These are phyloP conservation scores for Sodiomyces alkalinus DNA, from an alignment of 2,329 filamentous ascomycete genomes.

Conservation along the genomic window DNA sequence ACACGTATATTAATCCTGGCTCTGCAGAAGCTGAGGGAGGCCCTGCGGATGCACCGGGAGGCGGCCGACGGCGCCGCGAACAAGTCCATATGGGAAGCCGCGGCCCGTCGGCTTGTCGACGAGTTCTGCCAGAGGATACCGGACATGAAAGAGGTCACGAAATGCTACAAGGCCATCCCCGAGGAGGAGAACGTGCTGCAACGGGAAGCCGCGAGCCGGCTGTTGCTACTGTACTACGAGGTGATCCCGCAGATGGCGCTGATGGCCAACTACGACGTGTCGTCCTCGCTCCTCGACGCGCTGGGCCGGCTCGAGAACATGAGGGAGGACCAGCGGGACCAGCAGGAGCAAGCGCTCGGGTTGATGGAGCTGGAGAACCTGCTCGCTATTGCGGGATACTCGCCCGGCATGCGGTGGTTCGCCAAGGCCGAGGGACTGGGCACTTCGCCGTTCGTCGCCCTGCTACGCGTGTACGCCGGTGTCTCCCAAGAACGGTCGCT, in stretches of 20 bases:
- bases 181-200: slow-evolving; percentile 57
- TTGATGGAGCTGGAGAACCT: slow-evolving; percentile 69
- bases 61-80: slow-evolving; percentile 19
- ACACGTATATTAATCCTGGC: slow-evolving; percentile 64
- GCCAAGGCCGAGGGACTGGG: slow-evolving; percentile 50
- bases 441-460: slow-evolving; percentile 55
- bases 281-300: slow-evolving; percentile 54
- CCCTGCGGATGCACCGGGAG: slow-evolving; percentile 45
- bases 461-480: slow-evolving; percentile 44
- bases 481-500: slow-evolving; percentile 32
- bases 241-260: slow-evolving; percentile 65
- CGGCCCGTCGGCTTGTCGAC: slow-evolving; percentile 49
- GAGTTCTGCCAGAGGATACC: slow-evolving; percentile 70
- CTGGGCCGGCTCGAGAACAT: slow-evolving; percentile 46
- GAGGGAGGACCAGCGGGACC: slow-evolving; percentile 30
- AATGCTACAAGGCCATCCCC: slow-evolving; percentile 53
- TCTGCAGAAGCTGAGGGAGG: slow-evolving; percentile 58
- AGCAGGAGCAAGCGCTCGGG: slow-evolving; percentile 37
- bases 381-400: slow-evolving; percentile 64
- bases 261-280: slow-evolving; percentile 78
- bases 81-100: slow-evolving; percentile 49
- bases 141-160: slow-evolving; percentile 65
- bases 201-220: slow-evolving; percentile 60
- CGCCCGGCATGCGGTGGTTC: slow-evolving; percentile 84
- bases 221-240: slow-evolving; percentile 76